Percentiles rank a stretch among this genome's conserved stretches.
Conservation (phyloP, 495 filamentous ascomycete genomes). For the Viridothelium virens region DNA sequence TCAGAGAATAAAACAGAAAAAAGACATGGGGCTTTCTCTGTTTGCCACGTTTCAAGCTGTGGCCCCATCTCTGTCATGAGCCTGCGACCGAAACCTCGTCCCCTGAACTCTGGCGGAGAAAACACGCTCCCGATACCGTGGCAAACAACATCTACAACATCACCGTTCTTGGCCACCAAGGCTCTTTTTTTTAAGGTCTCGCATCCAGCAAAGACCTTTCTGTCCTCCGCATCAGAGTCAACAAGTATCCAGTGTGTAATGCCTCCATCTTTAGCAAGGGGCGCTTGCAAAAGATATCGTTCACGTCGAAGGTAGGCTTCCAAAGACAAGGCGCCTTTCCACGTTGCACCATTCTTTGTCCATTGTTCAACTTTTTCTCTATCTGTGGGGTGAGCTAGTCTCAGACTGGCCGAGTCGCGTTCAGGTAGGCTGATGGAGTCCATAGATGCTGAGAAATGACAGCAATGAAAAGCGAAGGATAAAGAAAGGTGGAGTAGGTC, state of each 20-base stretch:
- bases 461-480: background rate
- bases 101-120: conserved; percentile 61
- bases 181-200: conserved; percentile 76
- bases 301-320: conserved; percentile 74
- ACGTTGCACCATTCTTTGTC: conserved; percentile 59
- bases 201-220: conserved; percentile 69
- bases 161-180: conserved; percentile 40
- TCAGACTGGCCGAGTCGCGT: conserved; percentile 51
- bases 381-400: conserved; percentile 59
- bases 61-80: conserved; percentile 56
- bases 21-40: conserved; percentile 38
- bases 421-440: conserved; percentile 41
- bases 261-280: conserved; percentile 61
- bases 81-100: conserved; percentile 69
- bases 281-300: conserved; percentile 55
- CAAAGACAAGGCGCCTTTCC: conserved; percentile 60
- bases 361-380: conserved; percentile 57
- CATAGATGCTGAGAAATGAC: background rate
- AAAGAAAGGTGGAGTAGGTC: background rate
- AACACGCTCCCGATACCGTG: conserved; percentile 87
- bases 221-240: conserved; percentile 40
- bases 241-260: conserved; percentile 84
- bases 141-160: conserved; percentile 56
- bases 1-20: conserved; percentile 85
- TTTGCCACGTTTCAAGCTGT: conserved; percentile 47